These are phyloP conservation scores for Gryganskiella cystojenkinii DNA, from an alignment of 192 early-diverging fungal genomes.

Conservation along the genomic window DNA sequence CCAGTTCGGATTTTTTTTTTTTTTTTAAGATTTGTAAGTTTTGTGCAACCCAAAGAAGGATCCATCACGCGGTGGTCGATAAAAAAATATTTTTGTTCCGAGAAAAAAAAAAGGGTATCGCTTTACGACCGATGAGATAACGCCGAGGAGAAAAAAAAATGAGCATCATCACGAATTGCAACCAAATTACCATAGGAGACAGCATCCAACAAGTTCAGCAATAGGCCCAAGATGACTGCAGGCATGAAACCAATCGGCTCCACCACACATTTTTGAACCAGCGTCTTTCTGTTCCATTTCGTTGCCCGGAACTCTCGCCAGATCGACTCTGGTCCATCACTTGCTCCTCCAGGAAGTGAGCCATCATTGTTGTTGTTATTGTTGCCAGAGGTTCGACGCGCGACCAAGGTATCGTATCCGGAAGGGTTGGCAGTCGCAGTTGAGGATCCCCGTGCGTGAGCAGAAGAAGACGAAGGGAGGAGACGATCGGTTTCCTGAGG, in stretches of 20 bases:
- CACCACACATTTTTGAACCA: conserved; percentile 40
- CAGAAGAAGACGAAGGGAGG: conserved; percentile 20
- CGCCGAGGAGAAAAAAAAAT: not conserved
- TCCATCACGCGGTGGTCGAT: no score
- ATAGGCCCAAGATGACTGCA: conserved; percentile 88
- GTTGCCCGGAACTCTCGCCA: conserved; percentile 36
- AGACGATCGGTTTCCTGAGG: conserved; percentile 25
- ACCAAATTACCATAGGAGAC: conserved; percentile 84
- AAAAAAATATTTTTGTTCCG: no score
- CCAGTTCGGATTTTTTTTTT: not conserved
- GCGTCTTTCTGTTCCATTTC: conserved; percentile 37
- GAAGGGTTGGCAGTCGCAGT: no score
- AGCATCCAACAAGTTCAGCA: conserved; percentile 94
- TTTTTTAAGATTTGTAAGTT: not conserved
- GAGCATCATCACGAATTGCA: no score
- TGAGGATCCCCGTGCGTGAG: not conserved
- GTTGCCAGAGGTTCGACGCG: conserved; percentile 12
- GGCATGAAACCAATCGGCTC: conserved; percentile 80
- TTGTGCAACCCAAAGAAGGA: not conserved
- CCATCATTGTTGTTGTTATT: conserved; percentile 12
- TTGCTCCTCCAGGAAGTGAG: conserved; percentile 3
- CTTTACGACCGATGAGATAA: not conserved
- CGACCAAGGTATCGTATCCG: not conserved
- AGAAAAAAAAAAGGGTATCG: not conserved
- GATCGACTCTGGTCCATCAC: conserved; percentile 9